Evolutionary conservation across 2,329 filamentous ascomycete genomes (phyloP), one percentile per base, ranked within the genome.

Genomic region (Exutisphaerella laricina): DNA sequence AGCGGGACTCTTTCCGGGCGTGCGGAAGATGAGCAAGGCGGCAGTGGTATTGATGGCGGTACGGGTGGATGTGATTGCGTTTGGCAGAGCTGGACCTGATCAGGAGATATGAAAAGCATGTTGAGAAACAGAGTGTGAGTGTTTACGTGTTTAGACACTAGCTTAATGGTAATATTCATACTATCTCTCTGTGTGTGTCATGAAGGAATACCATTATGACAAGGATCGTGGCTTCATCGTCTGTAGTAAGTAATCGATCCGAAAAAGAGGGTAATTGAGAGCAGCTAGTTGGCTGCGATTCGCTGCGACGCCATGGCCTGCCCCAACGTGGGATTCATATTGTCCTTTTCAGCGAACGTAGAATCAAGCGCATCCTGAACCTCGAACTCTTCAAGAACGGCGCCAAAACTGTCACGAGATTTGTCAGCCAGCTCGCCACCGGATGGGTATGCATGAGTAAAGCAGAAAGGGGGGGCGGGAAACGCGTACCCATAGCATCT

Each of bases 401-500:
- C 80, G 21, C 81, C 81, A 54, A 85, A 85, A 4, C 76, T 78
- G 29, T 9, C n/a, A n/a, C n/a, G 30, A 9, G 7, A 18, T 22
- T 13, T 18, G 25, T 43, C 20, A 47, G 30, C 26, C 16, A 22
- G 32, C 7, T n/a, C 13, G 34, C 30, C 26, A 13, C 6, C 35
- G 33, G 6, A 13, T 12, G 35, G 39, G 25, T 9, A 22, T 13
- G 31, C 23, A 13, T 13, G 6, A 12, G 14, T 25, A 18, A 22
- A 14, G 22, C 6, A 33, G 31, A 28, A 37, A 41, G 34, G 22
- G 43, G 42, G 12, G 30, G 75, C n/a, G n/a, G n/a, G n/a, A n/a
- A n/a, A n/a, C n/a, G n/a, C 83, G 59, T 69, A 90, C 85, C 92
- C 92, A 65, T 96, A 96, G 65, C 92, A 97, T 50, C 88, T 78